Base-by-base conservation (phyloP, 768 basidiomycete species). In the Rhodotorula toruloides region DNA sequence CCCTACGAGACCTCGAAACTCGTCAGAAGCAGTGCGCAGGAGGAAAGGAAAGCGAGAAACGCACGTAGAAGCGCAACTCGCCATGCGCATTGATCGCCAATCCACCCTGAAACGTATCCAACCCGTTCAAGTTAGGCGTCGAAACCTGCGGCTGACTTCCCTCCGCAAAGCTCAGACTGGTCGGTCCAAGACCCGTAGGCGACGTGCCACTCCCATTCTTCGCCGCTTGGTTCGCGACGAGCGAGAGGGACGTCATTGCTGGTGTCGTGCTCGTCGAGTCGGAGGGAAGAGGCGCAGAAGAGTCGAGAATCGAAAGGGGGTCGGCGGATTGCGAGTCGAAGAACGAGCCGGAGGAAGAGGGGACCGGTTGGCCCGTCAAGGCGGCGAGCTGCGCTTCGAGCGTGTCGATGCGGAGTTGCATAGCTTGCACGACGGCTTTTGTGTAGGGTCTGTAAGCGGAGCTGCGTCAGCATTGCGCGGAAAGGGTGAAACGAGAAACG, bases 391-490 rank as follows among this genome's bases (percentile, higher is more conserved):
- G 63, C 2, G 61, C 55, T 40, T 70, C 68, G 48, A 70, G 58
- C 22, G 69, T 61, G 37, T 70, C 64, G 61, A 70, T 70, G 9
- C 69, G 61, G 25, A 63, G 62, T 52, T 70, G 69, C 64, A 70
- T 65, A 3, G 69, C 69, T 29, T 60, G 58, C 25, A 67, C 65
- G 42, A 67, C 65, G 12, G 65, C 60, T 40, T 67, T 67, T 29
- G 65, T 61, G 50, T 67, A 67, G 29, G 65, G 65, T 42, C 42
- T 67, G 49, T 3, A 21, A 7, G 32, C 31, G 47, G 36, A 39
- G 4, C 2, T 1, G 19, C 4, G 47, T 48, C 47, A 48, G 47
- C 47, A 17, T 13, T 36, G 50, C 4, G 57, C 16, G 36, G 27
- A 13, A 21, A 21, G 25, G n/a, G 31, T n/a, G 21, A 52, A 52